phyloP scores from a whole-genome alignment of 768 basidiomycete species.

The Collybiopsis confluens region DNA sequence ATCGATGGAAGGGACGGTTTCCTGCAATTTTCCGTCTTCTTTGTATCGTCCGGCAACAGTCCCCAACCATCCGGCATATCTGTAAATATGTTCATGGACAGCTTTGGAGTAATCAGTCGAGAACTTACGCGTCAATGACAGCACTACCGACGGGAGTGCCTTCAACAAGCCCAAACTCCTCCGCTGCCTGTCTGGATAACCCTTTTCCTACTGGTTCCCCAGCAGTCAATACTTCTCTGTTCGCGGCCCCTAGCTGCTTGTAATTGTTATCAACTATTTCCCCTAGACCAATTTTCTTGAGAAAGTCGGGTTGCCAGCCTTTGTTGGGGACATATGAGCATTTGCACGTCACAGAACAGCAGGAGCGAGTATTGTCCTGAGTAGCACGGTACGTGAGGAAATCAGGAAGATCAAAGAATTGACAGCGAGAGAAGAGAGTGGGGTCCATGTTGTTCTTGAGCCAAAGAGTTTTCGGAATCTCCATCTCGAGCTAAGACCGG shows the following conservation, averaged over 20 bases:
- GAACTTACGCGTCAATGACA: slow-evolving; percentile 88
- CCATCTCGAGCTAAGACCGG: slow-evolving; percentile 83
- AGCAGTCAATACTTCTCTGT: slow-evolving; percentile 70
- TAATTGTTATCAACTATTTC: slow-evolving; percentile 68
- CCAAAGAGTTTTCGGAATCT: slow-evolving; percentile 97
- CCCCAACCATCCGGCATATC: slow-evolving; percentile 96
- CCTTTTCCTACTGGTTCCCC: slow-evolving; percentile 27
- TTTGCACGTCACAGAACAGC: slow-evolving; percentile 95
- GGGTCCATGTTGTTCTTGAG: slow-evolving; percentile 83
- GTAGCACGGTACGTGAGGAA: slow-evolving; percentile 94
- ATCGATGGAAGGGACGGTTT: slow-evolving; percentile 53
- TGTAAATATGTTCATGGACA: slow-evolving; percentile 17
- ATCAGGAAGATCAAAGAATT: slow-evolving; percentile 92
- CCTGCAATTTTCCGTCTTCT: slow-evolving; percentile 48
- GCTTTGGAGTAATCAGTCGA: background rate
- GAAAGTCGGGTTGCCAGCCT: slow-evolving; percentile 91
- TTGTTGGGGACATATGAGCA: slow-evolving; percentile 83
- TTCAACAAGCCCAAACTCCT: slow-evolving; percentile 77
- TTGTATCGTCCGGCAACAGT: slow-evolving; percentile 80
- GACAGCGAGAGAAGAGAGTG: slow-evolving; percentile 65
- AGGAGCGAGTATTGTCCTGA: slow-evolving; percentile 66
- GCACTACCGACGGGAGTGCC: slow-evolving; percentile 93
- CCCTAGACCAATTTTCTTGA: slow-evolving; percentile 75
- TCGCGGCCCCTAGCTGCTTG: slow-evolving; percentile 66
- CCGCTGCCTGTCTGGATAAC: slow-evolving; percentile 55